Percentiles rank a stretch among this genome's conserved stretches.
Conservation (phyloP, 352 stramenopile species). For the Pseudoperonospora humuli region DNA sequence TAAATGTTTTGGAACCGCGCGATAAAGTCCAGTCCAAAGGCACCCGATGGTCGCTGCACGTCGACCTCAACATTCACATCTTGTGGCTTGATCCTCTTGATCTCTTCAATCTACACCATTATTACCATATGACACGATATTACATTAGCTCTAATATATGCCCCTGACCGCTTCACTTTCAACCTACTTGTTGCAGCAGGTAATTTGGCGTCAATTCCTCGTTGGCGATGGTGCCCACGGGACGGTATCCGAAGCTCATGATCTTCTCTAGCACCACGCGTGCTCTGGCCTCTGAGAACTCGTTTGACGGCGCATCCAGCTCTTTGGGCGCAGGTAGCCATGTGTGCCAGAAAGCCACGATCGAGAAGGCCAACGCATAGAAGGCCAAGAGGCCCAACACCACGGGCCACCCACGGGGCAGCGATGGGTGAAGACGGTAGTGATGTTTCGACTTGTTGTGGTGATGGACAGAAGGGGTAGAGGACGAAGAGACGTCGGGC, state of each 20-base stretch:
- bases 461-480: background rate
- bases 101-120: conserved; percentile 44
- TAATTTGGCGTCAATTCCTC: conserved; percentile 56
- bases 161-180: no score
- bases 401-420: conserved; percentile 20
- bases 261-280: conserved; percentile 53
- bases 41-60: conserved; percentile 56
- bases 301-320: conserved; percentile 23
- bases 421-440: conserved; percentile 12
- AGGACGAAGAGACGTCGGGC: background rate
- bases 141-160: no score
- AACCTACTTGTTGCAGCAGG: conserved; percentile 35
- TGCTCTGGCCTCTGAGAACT: conserved; percentile 54
- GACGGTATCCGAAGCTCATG: conserved; percentile 66
- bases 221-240: conserved; percentile 54
- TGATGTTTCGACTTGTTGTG: conserved; percentile 6
- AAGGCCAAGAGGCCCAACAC: conserved; percentile 39
- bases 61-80: conserved; percentile 46
- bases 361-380: conserved; percentile 26
- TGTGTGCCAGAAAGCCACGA: conserved; percentile 38
- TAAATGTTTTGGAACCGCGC: conserved; percentile 82
- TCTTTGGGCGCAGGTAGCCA: conserved; percentile 44
- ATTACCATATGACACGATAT: conserved; percentile 6
- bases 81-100: conserved; percentile 25
- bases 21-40: conserved; percentile 72